Conservation (phyloP, 2,329 filamentous ascomycete genomes). For the Penicillium sp. region DNA sequence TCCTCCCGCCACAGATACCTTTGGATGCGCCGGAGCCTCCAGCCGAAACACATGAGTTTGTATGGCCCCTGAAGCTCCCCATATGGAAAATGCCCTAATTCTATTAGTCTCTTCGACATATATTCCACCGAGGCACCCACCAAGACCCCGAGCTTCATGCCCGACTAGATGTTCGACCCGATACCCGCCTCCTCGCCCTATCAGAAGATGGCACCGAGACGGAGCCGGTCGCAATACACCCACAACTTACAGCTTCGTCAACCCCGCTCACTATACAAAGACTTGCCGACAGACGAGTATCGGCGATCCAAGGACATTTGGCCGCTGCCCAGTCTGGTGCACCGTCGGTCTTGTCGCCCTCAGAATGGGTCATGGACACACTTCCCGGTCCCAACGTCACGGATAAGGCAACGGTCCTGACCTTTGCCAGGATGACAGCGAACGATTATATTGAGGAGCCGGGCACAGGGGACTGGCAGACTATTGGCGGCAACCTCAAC, state of each 20-base stretch:
- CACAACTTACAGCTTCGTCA: constrained; percentile 61
- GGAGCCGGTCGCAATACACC: constrained; percentile 48
- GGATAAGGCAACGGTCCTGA: constrained; percentile 79
- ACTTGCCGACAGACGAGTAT: constrained; percentile 71
- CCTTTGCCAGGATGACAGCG: constrained; percentile 80
- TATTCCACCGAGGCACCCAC: constrained; percentile 88
- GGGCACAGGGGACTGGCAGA: constrained; percentile 73
- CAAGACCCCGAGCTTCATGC: constrained; percentile 73
- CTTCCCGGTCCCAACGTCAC: constrained; percentile 76
- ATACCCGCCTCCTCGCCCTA: constrained; percentile 52
- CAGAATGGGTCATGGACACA: constrained; percentile 80
- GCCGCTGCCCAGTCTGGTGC: constrained; percentile 68
- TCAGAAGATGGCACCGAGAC: constrained; percentile 42
- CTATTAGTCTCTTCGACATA: constrained; percentile 67
- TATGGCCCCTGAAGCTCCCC: constrained; percentile 19
- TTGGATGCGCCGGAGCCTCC: constrained; percentile 20
- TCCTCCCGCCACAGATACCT: constrained; percentile 36
- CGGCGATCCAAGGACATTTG: constrained; percentile 74
- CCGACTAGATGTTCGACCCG: constrained; percentile 65
- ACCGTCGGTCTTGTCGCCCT: constrained; percentile 64
- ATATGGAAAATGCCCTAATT: background rate
- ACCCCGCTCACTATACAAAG: constrained; percentile 70
- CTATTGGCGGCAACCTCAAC: constrained; percentile 76
- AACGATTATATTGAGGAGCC: constrained; percentile 81
- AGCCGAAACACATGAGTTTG: constrained; percentile 37